phyloP scores from a whole-genome alignment of 331 rosid species.

The Erythrophleum ivorense region DNA sequence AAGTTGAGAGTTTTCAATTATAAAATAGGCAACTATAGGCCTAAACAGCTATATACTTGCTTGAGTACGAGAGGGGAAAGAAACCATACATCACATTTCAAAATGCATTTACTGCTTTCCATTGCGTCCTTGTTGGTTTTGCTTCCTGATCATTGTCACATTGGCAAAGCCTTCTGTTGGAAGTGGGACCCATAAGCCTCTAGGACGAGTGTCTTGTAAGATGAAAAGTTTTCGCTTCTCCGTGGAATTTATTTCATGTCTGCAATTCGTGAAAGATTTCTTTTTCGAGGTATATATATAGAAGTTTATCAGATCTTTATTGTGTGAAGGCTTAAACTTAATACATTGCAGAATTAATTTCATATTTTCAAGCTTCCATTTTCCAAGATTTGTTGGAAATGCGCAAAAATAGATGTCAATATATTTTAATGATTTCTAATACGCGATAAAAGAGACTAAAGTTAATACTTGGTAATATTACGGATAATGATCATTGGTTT shows the following conservation, averaged over 20 bases:
- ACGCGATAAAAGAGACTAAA: too few species aligned
- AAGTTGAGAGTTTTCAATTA: not conserved
- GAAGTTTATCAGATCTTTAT: too few species aligned
- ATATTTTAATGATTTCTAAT: too few species aligned
- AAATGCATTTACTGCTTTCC: not conserved
- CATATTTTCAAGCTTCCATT: too few species aligned
- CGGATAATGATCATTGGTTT: too few species aligned
- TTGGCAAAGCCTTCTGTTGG: not conserved
- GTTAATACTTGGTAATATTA: too few species aligned
- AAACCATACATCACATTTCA: not conserved
- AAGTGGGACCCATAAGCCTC: not conserved
- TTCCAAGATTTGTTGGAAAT: too few species aligned
- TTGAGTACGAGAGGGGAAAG: not conserved
- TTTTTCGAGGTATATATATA: too few species aligned
- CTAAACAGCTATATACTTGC: not conserved
- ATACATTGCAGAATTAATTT: too few species aligned
- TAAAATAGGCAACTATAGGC: not conserved
- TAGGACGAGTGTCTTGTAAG: not conserved
- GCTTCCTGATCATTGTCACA: not conserved
- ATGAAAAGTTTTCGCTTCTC: not conserved
- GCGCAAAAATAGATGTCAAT: too few species aligned
- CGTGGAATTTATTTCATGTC: not conserved
- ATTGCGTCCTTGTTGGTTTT: not conserved
- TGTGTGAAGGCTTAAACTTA: too few species aligned
- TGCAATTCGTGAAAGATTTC: too few species aligned